phyloP scores from a whole-genome alignment of 306 rosid species.

The Prunus mume region DNA sequence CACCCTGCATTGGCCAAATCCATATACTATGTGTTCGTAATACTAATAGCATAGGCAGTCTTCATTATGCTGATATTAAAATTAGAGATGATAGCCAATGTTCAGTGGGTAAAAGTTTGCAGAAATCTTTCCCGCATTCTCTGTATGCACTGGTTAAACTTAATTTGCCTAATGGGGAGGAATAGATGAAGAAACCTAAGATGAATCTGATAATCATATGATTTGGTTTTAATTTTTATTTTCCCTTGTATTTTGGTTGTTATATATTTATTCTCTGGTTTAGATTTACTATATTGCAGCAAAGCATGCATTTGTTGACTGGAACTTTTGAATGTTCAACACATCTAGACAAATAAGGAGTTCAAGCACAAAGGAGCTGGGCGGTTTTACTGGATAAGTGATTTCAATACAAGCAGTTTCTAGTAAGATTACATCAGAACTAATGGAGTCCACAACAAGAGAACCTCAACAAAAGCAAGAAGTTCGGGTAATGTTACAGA shows the following conservation, averaged over 20 bases:
- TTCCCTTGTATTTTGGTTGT: not conserved
- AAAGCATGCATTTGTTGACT: not conserved
- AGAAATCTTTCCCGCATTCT: not conserved
- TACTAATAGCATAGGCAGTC: not conserved
- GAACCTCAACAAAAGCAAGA: slow-evolving; percentile 34
- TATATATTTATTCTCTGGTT: not conserved
- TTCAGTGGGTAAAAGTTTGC: not conserved
- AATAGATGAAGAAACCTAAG: not conserved
- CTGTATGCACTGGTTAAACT: not conserved
- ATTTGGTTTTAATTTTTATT: not conserved
- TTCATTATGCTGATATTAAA: not conserved
- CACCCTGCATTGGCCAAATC: not conserved
- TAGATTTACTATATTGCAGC: not conserved
- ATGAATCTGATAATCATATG: not conserved
- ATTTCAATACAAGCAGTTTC: slow-evolving; percentile 40
- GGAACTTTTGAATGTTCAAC: slow-evolving; percentile 3
- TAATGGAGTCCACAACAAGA: slow-evolving; percentile 28
- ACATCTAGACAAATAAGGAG: not conserved
- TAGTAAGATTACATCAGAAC: slow-evolving; percentile 34
- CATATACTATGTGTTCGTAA: not conserved
- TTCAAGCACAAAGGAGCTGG: slow-evolving; percentile 22
- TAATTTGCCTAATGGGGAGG: not conserved
- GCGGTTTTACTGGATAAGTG: slow-evolving; percentile 27
- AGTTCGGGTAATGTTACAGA: slow-evolving; percentile 24
- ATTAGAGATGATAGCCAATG: not conserved